Percentiles rank a stretch among this genome's conserved stretches.
Conservation (phyloP, 2,329 filamentous ascomycete species). For the Colletotrichum sansevieriae region DNA sequence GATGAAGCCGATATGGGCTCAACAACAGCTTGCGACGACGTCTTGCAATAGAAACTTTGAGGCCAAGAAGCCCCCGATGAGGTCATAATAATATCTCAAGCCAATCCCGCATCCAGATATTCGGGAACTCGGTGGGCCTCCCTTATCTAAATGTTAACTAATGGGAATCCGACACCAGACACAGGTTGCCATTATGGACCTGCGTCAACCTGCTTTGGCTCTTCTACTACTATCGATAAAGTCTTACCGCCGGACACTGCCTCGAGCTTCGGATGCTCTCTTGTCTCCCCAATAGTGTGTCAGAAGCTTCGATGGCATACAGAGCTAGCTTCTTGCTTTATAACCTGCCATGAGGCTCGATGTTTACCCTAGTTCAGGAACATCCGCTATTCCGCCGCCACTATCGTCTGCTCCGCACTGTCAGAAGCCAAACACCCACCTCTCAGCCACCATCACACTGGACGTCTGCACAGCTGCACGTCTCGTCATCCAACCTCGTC, state of each 20-base stretch:
- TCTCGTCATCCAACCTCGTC: constrained; percentile 12
- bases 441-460: neutral
- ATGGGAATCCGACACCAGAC: neutral
- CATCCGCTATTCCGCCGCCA: constrained; percentile 2
- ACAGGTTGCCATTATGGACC: constrained; percentile 6
- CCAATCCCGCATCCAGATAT: constrained; percentile 17
- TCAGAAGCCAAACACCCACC: too few relatives aligned
- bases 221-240: constrained; percentile 1
- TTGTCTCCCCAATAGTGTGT: neutral
- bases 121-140: neutral
- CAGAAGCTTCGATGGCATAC: neutral
- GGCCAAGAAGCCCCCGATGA: neutral
- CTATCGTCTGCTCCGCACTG: too few relatives aligned
- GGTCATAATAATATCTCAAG: constrained; percentile 37
- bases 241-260: constrained; percentile 10
- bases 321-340: constrained; percentile 6
- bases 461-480: neutral
- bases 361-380: constrained; percentile 26
- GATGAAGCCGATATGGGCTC: neutral
- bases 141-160: constrained; percentile 23
- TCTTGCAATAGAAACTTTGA: neutral
- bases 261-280: neutral
- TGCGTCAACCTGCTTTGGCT: constrained; percentile 12
- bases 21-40: constrained; percentile 3
- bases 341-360: constrained; percentile 29